Evolutionary conservation across 2,329 filamentous ascomycete species (phyloP), one percentile per base, ranked within the genome.

Genomic region (Rutstroemia sydowiana): DNA sequence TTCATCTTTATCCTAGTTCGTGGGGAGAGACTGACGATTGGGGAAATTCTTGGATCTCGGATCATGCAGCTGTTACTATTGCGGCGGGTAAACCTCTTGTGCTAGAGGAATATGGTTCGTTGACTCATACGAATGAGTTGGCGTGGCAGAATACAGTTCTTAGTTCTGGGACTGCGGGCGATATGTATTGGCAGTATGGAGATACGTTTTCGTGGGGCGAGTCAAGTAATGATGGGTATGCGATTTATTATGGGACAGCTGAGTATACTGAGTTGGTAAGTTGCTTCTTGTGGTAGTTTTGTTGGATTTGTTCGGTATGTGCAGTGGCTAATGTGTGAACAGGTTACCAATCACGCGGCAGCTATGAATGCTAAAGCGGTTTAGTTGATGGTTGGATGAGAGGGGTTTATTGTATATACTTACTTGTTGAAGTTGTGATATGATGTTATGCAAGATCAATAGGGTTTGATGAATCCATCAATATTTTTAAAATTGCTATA

Each of bases 1-100:
- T 77, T 57, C 76, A 79, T 58, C 61, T 78, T 11, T 80, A 79
- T 54, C 74, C 75, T 0, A 40, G 47, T 8, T 64, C 65, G 51
- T 79, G 75, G 73, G 57, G 61, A 42, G 62, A 64, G 44, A 58
- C 51, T 9, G 58, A 61, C 20, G 58, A 63, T 10, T 75, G 71
- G 68, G 76, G 74, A 8, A 69, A 70, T 42, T 63, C 64, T 7
- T 79, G 75, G 75, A 70, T 77, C 51, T 61, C 60, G 5, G 64
- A 69, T 2, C 75, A 79, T 56, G 74, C 65, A 6, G 62, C 61
- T 20, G 63, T 66, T 6, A 71, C 69, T 36, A 54, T 60, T 21
- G 55, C 65, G 30, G 59, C 69, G 21, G 68, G 67, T 20, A 74
- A 73, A 52, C 70, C 70, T 3, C 67, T 68, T 37, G 55, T 72